Conservation (phyloP, 2,329 filamentous ascomycete species). For the Phialophora tarda region DNA sequence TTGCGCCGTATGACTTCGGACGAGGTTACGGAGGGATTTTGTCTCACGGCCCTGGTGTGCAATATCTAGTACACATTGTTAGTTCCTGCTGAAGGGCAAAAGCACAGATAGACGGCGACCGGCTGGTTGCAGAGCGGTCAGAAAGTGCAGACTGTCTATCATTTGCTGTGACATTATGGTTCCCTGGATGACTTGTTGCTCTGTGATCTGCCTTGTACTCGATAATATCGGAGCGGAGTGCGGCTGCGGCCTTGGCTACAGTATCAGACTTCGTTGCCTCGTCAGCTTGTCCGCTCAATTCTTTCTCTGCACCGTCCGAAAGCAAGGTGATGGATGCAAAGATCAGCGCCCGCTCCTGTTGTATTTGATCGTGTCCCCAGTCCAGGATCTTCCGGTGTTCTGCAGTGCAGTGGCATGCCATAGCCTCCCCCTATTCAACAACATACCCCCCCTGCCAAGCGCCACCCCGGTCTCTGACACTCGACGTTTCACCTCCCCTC, state of each 20-base stretch:
- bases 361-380: not conserved
- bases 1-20: not conserved
- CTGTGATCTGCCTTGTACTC: not conserved
- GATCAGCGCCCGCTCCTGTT: not conserved
- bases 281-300: too few species aligned
- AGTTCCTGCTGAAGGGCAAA: not conserved
- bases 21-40: not conserved
- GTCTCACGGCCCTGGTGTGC: not conserved
- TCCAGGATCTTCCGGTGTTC: not conserved
- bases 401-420: not conserved
- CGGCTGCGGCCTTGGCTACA: too few species aligned
- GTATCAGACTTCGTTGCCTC: too few species aligned
- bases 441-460: slow-evolving; percentile 9
- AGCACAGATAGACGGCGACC: not conserved
- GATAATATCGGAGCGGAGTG: too few species aligned
- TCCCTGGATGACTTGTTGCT: not conserved
- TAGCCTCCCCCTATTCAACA: not conserved
- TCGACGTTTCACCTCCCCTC: slow-evolving; percentile 4
- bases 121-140: not conserved
- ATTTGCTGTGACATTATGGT: not conserved
- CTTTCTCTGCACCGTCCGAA: too few species aligned
- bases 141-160: not conserved
- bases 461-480: not conserved
- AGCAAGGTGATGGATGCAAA: not conserved
- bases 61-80: not conserved